Evolutionary conservation across 192 early-diverging fungal species (phyloP), one percentile per base, ranked within the genome.

Genomic region (Coemansia umbellata): DNA sequence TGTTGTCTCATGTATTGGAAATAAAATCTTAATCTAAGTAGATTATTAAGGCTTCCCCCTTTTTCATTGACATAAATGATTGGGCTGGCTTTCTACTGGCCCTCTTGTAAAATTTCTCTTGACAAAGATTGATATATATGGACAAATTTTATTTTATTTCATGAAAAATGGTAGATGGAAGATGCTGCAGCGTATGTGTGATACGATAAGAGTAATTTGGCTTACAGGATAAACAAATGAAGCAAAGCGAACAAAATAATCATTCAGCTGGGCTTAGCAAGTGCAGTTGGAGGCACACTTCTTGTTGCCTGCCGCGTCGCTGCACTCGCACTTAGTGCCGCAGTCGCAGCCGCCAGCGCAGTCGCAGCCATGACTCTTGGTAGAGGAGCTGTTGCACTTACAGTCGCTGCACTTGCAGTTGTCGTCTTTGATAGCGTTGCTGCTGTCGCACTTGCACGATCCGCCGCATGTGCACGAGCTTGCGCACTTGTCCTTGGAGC

Each of bases 361-460:
- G 33, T 60, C 35, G 58, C 49, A 52, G 30, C 45, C 42, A 19
- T 24, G 31, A 23, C 53, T 33, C 58, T 52, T 47, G 31, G 30
- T 32, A 4, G 43, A 24, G 24, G 23, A 4, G 17, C 30, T 5
- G n/a, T 11, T 27, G 49, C 58, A 60, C 58, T 58, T 48, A 50
- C 63, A 58, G 9, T 53, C 32, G 28, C 27, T 8, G 51, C 70
- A 63, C 26, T 37, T 56, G 63, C 63, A 74, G 5, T 27, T 30
- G 5, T 31, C 61, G 15, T 45, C 40, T 31, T 36, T 30, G 17
- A 53, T 26, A 13, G 45, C 52, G 1, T 36, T 30, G 17, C 53
- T 26, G 11, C 43, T 48, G 1, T 36, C 39, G 32, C 52, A 53
- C 52, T 64, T 60, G 68, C 60, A 63, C 10, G 44, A 28, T 8